Conservation (phyloP, 2,329 filamentous ascomycete species). For the Stachybotrys echinatus region DNA sequence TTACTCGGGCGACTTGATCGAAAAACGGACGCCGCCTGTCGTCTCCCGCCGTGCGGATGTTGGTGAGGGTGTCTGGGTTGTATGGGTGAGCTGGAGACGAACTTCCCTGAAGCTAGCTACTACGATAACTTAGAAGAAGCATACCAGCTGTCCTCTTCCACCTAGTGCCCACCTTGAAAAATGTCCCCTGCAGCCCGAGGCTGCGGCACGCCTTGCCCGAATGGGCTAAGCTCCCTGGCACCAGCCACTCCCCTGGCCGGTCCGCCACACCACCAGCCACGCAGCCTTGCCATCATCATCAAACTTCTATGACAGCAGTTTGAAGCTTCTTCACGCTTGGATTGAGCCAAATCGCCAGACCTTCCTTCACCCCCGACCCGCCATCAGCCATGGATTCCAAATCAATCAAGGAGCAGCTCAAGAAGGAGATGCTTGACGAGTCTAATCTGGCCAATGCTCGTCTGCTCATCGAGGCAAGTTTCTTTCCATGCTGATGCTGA, state of each 20-base stretch:
- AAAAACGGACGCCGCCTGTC: neutral
- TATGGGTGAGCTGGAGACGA: neutral
- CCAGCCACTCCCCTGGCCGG: neutral
- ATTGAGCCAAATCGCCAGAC: constrained; percentile 7
- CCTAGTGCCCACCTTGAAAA: neutral
- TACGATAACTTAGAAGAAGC: neutral
- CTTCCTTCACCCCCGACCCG: neutral
- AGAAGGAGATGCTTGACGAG: constrained; percentile 60
- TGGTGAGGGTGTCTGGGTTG: neutral
- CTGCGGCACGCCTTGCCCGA: constrained; percentile 1
- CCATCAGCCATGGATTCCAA: constrained; percentile 49
- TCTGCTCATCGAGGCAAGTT: constrained; percentile 59
- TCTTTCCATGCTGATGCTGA: too few species aligned
- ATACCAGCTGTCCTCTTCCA: constrained; percentile 16
- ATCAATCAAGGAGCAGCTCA: constrained; percentile 54
- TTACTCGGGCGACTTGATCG: neutral
- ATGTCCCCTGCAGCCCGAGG: neutral
- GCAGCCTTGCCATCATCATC: neutral
- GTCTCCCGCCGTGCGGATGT: neutral
- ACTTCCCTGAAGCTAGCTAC: constrained; percentile 5
- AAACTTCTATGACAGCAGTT: neutral
- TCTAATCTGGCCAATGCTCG: constrained; percentile 64
- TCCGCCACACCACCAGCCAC: neutral
- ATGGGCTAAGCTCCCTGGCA: neutral
- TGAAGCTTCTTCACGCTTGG: constrained; percentile 8